Evolutionary conservation across 345 rosid genomes (phyloP).

Genomic region (Populus alba): DNA sequence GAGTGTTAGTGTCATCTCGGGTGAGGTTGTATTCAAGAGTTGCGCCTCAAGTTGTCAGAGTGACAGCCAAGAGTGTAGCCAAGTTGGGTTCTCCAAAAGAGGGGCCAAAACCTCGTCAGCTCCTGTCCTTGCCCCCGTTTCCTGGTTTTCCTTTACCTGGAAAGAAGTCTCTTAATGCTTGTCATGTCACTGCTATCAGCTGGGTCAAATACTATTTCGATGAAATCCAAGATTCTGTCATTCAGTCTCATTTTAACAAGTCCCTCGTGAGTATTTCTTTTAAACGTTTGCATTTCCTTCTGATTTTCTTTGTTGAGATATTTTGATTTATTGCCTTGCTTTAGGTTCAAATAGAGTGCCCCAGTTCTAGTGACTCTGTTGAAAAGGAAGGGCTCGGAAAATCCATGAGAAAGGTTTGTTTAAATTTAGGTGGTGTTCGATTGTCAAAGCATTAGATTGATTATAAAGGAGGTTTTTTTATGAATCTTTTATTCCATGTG

Average conservation of each 20-base stretch:
- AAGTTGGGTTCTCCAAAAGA: constrained; percentile 52
- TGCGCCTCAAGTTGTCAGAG: constrained; percentile 52
- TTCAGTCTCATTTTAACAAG: constrained; percentile 79
- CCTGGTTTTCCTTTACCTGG: constrained; percentile 63
- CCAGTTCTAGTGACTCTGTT: constrained; percentile 17
- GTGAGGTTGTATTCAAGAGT: constrained; percentile 50
- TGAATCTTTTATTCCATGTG: not conserved
- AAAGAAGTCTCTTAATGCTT: constrained; percentile 22
- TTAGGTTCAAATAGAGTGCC: constrained; percentile 59
- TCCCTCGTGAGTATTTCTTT: constrained; percentile 57
- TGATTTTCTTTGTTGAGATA: not conserved
- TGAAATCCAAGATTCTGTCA: constrained; percentile 50
- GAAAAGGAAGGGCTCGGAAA: constrained; percentile 32
- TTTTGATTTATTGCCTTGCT: not conserved
- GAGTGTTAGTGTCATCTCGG: not conserved
- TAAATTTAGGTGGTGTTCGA: no score
- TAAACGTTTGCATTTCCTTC: not conserved
- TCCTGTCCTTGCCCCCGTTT: constrained; percentile 76
- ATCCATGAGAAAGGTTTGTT: constrained; percentile 52
- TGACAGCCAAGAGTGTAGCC: constrained; percentile 53
- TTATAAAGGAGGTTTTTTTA: not conserved
- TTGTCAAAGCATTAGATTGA: not conserved
- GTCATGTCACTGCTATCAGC: constrained; percentile 64
- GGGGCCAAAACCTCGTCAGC: constrained; percentile 79
- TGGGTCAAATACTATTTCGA: constrained; percentile 84